A percentile compares a stretch with the other conserved stretches of the same genome.
Conservation (phyloP, 169 alveolate genomes). For the Besnoitia besnoiti region DNA sequence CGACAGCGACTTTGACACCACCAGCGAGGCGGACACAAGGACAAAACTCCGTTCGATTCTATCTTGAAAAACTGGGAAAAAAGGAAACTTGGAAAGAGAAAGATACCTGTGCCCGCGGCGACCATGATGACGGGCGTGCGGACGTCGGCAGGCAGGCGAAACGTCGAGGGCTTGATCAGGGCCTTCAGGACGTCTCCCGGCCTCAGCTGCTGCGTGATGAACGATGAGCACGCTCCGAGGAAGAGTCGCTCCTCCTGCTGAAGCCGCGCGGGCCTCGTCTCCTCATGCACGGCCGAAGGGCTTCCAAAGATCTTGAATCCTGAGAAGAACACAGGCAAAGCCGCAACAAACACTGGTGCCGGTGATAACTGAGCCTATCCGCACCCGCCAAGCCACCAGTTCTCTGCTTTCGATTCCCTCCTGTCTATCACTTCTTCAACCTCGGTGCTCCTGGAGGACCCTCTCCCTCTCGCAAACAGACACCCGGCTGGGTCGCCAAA, state of each 20-base stretch:
- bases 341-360: background rate
- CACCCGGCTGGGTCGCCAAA: too few relatives aligned
- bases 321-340: background rate
- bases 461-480: too few relatives aligned
- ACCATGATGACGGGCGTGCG: conserved; percentile 72
- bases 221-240: conserved; percentile 35
- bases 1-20: background rate
- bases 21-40: conserved; percentile 66
- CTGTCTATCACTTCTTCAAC: too few relatives aligned
- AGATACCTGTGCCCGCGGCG: conserved; percentile 79
- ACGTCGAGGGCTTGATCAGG: conserved; percentile 66
- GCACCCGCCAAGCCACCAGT: background rate
- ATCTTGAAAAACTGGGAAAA: background rate
- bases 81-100: too few relatives aligned
- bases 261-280: background rate
- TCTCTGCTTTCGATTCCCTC: too few relatives aligned
- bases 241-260: conserved; percentile 8
- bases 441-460: too few relatives aligned
- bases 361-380: background rate
- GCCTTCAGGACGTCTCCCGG: background rate
- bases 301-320: background rate
- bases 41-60: too few relatives aligned
- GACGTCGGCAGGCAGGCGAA: conserved; percentile 68
- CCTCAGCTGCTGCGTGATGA: background rate
- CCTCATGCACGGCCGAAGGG: background rate